A percentile compares a stretch with the other conserved stretches of the same genome.
phyloP scores from a whole-genome alignment of 2,329 filamentous ascomycete genomes.

The Stachybotrys chartarum region DNA sequence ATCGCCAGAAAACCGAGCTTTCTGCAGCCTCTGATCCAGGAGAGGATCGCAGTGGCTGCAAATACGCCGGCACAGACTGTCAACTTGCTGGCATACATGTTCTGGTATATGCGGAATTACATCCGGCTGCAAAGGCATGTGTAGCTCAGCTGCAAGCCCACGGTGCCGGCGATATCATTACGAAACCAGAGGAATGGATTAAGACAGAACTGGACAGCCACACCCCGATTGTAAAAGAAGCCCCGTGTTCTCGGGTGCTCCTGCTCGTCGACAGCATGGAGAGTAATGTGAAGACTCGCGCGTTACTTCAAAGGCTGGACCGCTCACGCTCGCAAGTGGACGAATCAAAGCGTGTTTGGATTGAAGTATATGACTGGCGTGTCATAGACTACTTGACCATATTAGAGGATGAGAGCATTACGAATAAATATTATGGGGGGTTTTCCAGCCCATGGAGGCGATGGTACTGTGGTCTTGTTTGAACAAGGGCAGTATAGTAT shows the following conservation, averaged over 20 bases:
- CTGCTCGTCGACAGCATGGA: constrained; percentile 35
- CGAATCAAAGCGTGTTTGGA: constrained; percentile 24
- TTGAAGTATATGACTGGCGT: constrained; percentile 40
- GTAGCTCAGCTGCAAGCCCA: constrained; percentile 19
- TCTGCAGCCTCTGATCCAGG: too few relatives aligned
- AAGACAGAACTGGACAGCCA: constrained; percentile 6
- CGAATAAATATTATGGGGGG: constrained; percentile 23
- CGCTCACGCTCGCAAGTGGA: constrained; percentile 16
- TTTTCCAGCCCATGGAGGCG: constrained; percentile 34
- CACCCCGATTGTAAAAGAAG: neutral
- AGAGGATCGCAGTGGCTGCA: neutral
- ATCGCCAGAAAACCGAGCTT: too few relatives aligned
- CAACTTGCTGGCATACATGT: constrained; percentile 27
- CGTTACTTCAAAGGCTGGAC: constrained; percentile 26
- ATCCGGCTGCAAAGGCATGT: neutral
- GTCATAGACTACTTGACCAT: constrained; percentile 32
- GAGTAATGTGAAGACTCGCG: constrained; percentile 19
- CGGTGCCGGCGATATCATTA: constrained; percentile 27
- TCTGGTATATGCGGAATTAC: constrained; percentile 19
- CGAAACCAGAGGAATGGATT: constrained; percentile 28
- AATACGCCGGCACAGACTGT: constrained; percentile 25
- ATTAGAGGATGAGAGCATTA: constrained; percentile 25
- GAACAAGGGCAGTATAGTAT: constrained; percentile 1
- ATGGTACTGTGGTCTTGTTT: constrained; percentile 36
- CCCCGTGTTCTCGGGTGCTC: constrained; percentile 14